phyloP scores from a whole-genome alignment of 2,329 filamentous ascomycete species.

The Aspergillus tamarii region DNA sequence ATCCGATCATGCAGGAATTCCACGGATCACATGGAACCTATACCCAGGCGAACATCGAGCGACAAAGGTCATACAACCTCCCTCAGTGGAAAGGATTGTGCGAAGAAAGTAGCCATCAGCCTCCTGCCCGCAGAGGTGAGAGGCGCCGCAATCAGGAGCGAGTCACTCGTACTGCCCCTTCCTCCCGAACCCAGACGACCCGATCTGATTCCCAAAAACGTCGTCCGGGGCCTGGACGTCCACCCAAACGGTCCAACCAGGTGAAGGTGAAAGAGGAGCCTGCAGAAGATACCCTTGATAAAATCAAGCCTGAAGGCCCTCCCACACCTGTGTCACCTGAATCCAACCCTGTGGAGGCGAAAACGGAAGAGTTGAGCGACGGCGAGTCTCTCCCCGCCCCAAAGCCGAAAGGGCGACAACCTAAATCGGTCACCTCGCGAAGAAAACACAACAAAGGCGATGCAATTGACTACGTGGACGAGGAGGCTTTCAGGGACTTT shows the following conservation, averaged over 20 bases:
- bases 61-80: slow-evolving; percentile 93
- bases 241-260: slow-evolving; percentile 42
- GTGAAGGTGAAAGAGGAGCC: slow-evolving; percentile 44
- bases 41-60: slow-evolving; percentile 94
- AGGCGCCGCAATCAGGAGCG: slow-evolving; percentile 54
- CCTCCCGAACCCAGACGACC: slow-evolving; percentile 36
- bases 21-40: slow-evolving; percentile 95
- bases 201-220: slow-evolving; percentile 52
- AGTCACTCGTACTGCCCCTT: slow-evolving; percentile 41
- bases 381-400: slow-evolving; percentile 45
- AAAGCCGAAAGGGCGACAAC: slow-evolving; percentile 59
- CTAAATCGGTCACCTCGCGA: slow-evolving; percentile 78
- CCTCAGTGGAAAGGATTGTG: slow-evolving; percentile 94
- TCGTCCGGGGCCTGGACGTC: slow-evolving; percentile 43
- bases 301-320: slow-evolving; percentile 50
- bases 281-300: slow-evolving; percentile 40
- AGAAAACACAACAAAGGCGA: slow-evolving; percentile 84
- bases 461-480: slow-evolving; percentile 77
- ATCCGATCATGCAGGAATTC: slow-evolving; percentile 98
- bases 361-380: slow-evolving; percentile 58
- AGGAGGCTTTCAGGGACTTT: slow-evolving; percentile 86
- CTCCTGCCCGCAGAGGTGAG: slow-evolving; percentile 81
- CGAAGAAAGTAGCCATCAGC: slow-evolving; percentile 93
- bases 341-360: slow-evolving; percentile 55
- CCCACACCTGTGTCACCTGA: slow-evolving; percentile 58